Conservation (phyloP, 1,284 basidiomycete genomes). For the Sparassis latifolia region DNA sequence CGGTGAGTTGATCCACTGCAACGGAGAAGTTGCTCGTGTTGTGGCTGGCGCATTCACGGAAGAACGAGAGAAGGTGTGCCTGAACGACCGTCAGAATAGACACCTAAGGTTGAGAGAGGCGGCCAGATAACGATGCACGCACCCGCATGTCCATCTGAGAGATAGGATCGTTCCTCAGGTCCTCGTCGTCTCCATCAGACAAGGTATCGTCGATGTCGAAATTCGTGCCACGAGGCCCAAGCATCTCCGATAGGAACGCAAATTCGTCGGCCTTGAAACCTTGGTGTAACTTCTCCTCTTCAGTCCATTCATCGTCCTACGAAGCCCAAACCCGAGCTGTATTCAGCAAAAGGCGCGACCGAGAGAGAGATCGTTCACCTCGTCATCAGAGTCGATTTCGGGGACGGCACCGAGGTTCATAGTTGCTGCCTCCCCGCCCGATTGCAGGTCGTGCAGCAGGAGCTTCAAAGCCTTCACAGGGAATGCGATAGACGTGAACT, state of each 20-base stretch:
- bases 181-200: constrained; percentile 74
- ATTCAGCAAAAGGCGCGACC: background rate
- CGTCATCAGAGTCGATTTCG: constrained; percentile 63
- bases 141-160: constrained; percentile 88
- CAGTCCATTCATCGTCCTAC: constrained; percentile 85
- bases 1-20: constrained; percentile 57
- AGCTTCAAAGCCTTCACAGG: constrained; percentile 89
- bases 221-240: constrained; percentile 44
- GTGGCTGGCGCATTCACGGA: constrained; percentile 61
- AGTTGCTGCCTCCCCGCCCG: constrained; percentile 61
- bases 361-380: background rate
- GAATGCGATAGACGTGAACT: constrained; percentile 84
- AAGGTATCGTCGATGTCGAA: constrained; percentile 70
- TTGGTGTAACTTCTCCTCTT: constrained; percentile 58
- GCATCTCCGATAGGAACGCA: constrained; percentile 61
- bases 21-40: constrained; percentile 64
- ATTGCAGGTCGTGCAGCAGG: constrained; percentile 77
- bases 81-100: constrained; percentile 21
- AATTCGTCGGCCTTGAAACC: constrained; percentile 58
- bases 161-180: constrained; percentile 81
- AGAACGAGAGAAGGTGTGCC: constrained; percentile 63
- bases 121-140: constrained; percentile 18
- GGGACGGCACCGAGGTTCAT: constrained; percentile 41
- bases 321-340: background rate
- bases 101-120: no score